phyloP scores from a whole-genome alignment of 2,329 filamentous ascomycete species.

The Aspergillus hiratsukae region DNA sequence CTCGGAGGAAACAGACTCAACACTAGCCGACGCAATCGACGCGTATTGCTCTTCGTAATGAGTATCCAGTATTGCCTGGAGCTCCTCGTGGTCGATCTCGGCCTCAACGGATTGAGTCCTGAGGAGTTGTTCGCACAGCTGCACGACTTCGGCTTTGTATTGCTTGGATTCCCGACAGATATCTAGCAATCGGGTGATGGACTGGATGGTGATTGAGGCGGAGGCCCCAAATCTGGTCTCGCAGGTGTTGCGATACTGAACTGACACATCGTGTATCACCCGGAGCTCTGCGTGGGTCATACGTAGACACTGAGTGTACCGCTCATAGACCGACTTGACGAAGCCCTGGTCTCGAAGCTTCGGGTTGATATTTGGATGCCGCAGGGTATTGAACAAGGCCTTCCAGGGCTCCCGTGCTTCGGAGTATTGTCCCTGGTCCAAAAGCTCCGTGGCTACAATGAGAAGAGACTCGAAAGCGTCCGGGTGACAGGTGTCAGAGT shows the following conservation, averaged over 20 bases:
- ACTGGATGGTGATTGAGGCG: slow-evolving; percentile 34
- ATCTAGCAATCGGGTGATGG: slow-evolving; percentile 32
- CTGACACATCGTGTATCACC: slow-evolving; percentile 30
- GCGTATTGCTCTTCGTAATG: slow-evolving; percentile 37
- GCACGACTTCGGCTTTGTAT: slow-evolving; percentile 32
- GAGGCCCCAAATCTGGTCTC: slow-evolving; percentile 32
- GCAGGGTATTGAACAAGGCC: slow-evolving; percentile 36
- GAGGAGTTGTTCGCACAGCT: slow-evolving; percentile 35
- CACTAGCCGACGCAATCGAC: slow-evolving; percentile 15
- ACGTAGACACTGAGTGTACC: slow-evolving; percentile 35
- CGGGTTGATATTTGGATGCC: slow-evolving; percentile 27
- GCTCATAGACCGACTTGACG: slow-evolving; percentile 29
- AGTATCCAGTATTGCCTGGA: slow-evolving; percentile 30
- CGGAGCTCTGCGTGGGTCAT: slow-evolving; percentile 27
- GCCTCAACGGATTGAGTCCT: slow-evolving; percentile 25
- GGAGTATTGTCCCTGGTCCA: slow-evolving; percentile 34
- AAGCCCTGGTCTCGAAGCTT: slow-evolving; percentile 33
- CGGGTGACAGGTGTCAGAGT: slow-evolving; percentile 27
- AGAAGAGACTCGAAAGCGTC: slow-evolving; percentile 37
- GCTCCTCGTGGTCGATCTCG: slow-evolving; percentile 32
- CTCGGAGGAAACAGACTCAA: slow-evolving; percentile 21
- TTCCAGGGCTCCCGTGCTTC: slow-evolving; percentile 34
- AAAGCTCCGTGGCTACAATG: slow-evolving; percentile 37
- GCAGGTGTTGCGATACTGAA: slow-evolving; percentile 32
- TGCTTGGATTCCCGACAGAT: slow-evolving; percentile 37